Percentiles rank a stretch among this genome's conserved stretches.
Conservation (phyloP, 257 asterid genomes). For the Plantago elongata region DNA sequence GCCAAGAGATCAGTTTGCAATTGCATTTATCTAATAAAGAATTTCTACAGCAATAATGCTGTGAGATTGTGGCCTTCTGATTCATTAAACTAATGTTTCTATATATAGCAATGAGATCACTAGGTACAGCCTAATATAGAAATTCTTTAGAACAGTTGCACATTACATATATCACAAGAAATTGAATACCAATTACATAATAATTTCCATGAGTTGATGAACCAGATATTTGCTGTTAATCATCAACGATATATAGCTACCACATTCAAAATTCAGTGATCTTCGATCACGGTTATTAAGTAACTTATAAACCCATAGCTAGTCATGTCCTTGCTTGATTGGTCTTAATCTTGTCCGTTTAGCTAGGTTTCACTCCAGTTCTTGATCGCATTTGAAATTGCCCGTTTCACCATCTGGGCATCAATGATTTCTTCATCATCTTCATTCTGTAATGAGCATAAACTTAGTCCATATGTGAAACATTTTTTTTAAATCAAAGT, state of each 20-base stretch:
- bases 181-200: no score
- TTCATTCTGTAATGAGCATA: constrained; percentile 38
- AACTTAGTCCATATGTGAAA: background rate
- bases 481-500: no score
- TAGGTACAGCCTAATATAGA: no score
- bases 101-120: no score
- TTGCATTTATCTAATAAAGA: no score
- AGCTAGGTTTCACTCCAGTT: constrained; percentile 52
- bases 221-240: constrained; percentile 11
- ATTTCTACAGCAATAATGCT: no score
- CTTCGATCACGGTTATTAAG: constrained; percentile 29
- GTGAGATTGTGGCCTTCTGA: no score
- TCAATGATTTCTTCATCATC: constrained; percentile 53
- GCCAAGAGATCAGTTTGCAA: no score
- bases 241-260: background rate
- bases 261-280: constrained; percentile 25
- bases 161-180: no score
- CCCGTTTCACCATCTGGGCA: constrained; percentile 57
- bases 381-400: constrained; percentile 60
- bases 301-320: background rate
- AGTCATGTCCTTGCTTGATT: background rate
- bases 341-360: constrained; percentile 4
- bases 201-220: background rate
- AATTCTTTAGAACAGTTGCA: no score
- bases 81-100: no score